phyloP scores from a whole-genome alignment of 202 grass and related monocot species.

The Musa balbisiana region DNA sequence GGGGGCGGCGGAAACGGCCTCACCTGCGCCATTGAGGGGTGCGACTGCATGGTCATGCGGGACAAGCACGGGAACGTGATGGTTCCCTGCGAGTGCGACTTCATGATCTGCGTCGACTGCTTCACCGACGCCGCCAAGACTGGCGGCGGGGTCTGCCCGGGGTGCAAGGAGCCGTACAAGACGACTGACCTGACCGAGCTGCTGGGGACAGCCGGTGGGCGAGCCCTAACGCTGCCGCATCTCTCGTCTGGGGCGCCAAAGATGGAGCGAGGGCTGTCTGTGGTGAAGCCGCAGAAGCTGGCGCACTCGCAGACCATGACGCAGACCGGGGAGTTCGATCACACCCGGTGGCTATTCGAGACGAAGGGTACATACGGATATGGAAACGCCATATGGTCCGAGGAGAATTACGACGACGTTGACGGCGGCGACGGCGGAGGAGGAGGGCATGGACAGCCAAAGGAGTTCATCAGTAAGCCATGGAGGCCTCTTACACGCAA shows the following conservation, averaged over 20 bases:
- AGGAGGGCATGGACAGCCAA: slow-evolving; percentile 49
- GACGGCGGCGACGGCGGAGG: slow-evolving; percentile 23
- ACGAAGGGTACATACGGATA: slow-evolving; percentile 98
- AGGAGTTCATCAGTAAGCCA: slow-evolving; percentile 71
- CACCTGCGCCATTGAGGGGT: slow-evolving; percentile 62
- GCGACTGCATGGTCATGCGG: slow-evolving; percentile 53
- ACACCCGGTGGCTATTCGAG: slow-evolving; percentile 96
- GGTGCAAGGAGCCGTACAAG: slow-evolving; percentile 91
- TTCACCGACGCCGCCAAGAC: slow-evolving; percentile 83
- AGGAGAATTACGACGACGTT: slow-evolving; percentile 42
- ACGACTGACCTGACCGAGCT: slow-evolving; percentile 63
- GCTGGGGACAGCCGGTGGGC: slow-evolving; percentile 27
- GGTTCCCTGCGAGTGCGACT: slow-evolving; percentile 82
- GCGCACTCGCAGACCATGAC: slow-evolving; percentile 11
- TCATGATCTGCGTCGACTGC: slow-evolving; percentile 85
- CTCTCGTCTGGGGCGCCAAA: slow-evolving; percentile 24
- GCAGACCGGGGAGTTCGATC: slow-evolving; percentile 68
- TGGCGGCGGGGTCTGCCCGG: slow-evolving; percentile 44
- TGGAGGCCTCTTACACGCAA: slow-evolving; percentile 97
- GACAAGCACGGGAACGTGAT: slow-evolving; percentile 55
- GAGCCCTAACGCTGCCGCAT: slow-evolving; percentile 49
- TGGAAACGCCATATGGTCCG: slow-evolving; percentile 90
- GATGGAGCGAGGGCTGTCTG: slow-evolving; percentile 54
- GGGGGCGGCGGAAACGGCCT: slow-evolving; percentile 15
- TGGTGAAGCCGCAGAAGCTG: slow-evolving; percentile 40